Base-by-base conservation (phyloP, 2,329 filamentous ascomycete genomes). In the Fusarium caatingaense region DNA sequence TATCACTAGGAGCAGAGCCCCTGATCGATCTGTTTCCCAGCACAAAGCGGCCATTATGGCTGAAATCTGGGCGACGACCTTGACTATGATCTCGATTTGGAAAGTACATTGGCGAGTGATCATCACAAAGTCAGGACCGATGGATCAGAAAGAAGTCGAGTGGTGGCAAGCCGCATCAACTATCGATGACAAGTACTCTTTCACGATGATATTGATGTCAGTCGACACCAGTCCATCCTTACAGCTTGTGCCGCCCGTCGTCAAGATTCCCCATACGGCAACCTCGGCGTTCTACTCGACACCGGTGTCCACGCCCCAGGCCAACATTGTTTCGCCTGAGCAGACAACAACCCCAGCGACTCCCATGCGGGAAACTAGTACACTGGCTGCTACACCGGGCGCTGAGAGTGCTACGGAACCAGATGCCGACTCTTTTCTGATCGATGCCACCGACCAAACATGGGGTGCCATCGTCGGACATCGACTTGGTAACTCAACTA, bases 61-160 rank as follows among this genome's bases (percentile, higher is more conserved):
- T 49, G 92, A 94, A 73, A 92, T 96, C 5, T 95, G 93, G 92
- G 87, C 89, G 58, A 92, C 89, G 2, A 95, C 93, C 0, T 82
- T 91, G 30, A 90, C 91, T n/a, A 86, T 95, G 32, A 88, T 94
- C 34, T 87, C 89, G 1, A 83, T 84, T 18, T 88, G 90, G 78
- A 91, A 89, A 72, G 89, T 94, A 1, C 89, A 91, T 60, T 95
- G 93, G 92, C 89, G 92, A 18, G 82, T 96, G 13, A 89, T 93
- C 64, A 86, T 97, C 64, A 89, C 91, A 34, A 92, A 92, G 78
- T 89, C 88, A 49, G 90, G 91, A 4, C 81, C 86, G 5, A 91
- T 93, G 86, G 88, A 91, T 27, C 82, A 84, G 30, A 85, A 88
- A 9, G 92, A 94, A 77, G 80, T 90, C 15, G 86, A 89, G 10